Base-by-base conservation (phyloP, 208 protist species). In the Trypanosoma conorhini region DNA sequence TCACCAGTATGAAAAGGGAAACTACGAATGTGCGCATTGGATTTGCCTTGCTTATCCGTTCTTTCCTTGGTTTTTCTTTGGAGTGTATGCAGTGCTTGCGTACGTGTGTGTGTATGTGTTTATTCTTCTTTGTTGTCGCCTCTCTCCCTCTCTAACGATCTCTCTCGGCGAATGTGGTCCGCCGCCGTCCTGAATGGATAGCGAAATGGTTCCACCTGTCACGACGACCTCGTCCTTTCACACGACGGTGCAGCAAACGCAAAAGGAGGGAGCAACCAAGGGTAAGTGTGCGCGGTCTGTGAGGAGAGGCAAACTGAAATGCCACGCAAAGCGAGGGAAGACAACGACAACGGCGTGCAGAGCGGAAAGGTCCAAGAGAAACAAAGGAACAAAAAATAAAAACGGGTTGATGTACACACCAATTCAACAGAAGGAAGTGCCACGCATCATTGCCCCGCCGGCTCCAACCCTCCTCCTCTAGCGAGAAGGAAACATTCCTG, bases 1-100 rank as follows among this genome's bases (percentile, higher is more conserved):
- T 48, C 21, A 79, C 4, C 19, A 59, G 17, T 5, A 78, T 28
- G 13, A 63, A 17, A 30, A 72, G 0, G 22, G 59, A 64, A 22
- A 76, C 21, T 21, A 24, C 26, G 19, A 80, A 15, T 4, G 12
- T 22, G 26, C 51, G 59, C 62, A 74, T 67, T 33, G 0, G 19
- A 38, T 50, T 0, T 19, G 35, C 46, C 17, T 66, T 60, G 51
- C 22, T 44, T 40, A 9, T 57, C 42, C 38, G 21, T 15, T 40
- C 19, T 7, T 40, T 61, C n/a, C 33, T 52, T 52, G 10, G 22
- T 54, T 65, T 33, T 48, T 48, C 17, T 35, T 62, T 22, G 48
- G 1, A 4, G 7, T 62, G 4, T 46, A 21, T 12, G 7, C 22
- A 50, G 7, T 48, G 9, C 33, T 58, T 22, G 12, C 48, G 48